Conservation (phyloP, 2,329 filamentous ascomycete genomes). For the Cladosporium sp. region DNA sequence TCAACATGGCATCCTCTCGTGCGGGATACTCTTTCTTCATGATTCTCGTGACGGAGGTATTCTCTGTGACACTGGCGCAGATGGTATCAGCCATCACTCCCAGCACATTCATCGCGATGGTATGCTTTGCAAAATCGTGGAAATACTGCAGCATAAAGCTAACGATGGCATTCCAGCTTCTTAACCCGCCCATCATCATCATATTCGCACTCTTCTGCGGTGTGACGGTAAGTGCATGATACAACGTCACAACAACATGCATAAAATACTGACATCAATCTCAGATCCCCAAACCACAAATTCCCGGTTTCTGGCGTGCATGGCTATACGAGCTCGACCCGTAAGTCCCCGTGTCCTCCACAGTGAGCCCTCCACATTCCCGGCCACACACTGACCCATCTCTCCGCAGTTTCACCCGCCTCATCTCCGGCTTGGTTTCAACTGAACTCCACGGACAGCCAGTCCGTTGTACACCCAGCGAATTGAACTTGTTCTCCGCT, state of each 20-base stretch:
- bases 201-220: conserved; percentile 83
- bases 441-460: conserved; percentile 66
- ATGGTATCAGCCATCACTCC: conserved; percentile 73
- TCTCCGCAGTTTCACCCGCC: conserved; percentile 58
- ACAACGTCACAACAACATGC: not conserved
- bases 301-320: conserved; percentile 71
- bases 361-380: conserved; percentile 1
- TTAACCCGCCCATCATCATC: conserved; percentile 68
- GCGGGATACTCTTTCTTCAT: conserved; percentile 88
- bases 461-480: conserved; percentile 57
- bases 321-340: conserved; percentile 83
- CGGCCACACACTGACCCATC: conserved; percentile 1
- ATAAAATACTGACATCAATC: not conserved
- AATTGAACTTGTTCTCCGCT: conserved; percentile 66
- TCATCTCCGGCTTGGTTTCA: conserved; percentile 75
- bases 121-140: too few species aligned
- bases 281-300: conserved; percentile 60
- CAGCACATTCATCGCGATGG: conserved; percentile 68
- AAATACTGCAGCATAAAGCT: too few species aligned
- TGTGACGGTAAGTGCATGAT: conserved; percentile 58
- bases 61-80: conserved; percentile 76
- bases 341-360: conserved; percentile 12
- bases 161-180: not conserved
- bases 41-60: conserved; percentile 76
- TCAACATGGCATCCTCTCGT: conserved; percentile 58